Base-by-base conservation (phyloP, 768 basidiomycete species). In the Auricularia sp. region DNA sequence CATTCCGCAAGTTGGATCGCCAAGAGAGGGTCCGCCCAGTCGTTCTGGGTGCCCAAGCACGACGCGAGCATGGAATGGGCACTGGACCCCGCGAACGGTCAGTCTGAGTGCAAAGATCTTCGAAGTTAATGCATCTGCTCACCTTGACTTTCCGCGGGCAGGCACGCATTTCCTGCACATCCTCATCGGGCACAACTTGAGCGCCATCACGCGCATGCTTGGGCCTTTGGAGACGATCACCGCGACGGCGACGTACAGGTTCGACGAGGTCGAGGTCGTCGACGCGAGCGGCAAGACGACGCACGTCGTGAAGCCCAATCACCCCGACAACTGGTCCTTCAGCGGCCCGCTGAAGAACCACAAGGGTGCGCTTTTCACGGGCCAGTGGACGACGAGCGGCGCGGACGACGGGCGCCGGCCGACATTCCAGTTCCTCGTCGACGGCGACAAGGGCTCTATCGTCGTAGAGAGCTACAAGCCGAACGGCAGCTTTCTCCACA, bases 381-480 rank as follows among this genome's bases (percentile, higher is more conserved):
- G 75, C 8, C 68, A 67, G 34, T 73, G 71, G 69, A 70, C 73
- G 13, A 65, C 65, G 0, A 75, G 73, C 14, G 67, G 71, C 45
- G 62, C 63, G 6, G 63, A 65, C 2, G 67, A 70, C 8, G 66
- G 66, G 3, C 75, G 73, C 3, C 67, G 74, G 33, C 69, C 64
- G 24, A 67, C 70, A 2, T 68, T 78, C 33, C 44, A 69, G 6
- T 77, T 76, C 76, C 68, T 71, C 64, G 77, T 77, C 36, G 74
- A 77, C 35, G 77, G 76, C 4, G 75, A 76, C 54, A 71, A 74
- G 1, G 75, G 75, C 0, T 67, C 68, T 6, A 74, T 76, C 51
- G 54, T 67, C 6, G 18, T 77, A 0, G 72, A 75, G 61, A 65
- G 65, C 51, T 67, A 71, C 18, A 39, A 3, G 6, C 33, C 7